phyloP scores from a whole-genome alignment of 2,329 filamentous ascomycete species.

The Clonostachys rhizophaga region DNA sequence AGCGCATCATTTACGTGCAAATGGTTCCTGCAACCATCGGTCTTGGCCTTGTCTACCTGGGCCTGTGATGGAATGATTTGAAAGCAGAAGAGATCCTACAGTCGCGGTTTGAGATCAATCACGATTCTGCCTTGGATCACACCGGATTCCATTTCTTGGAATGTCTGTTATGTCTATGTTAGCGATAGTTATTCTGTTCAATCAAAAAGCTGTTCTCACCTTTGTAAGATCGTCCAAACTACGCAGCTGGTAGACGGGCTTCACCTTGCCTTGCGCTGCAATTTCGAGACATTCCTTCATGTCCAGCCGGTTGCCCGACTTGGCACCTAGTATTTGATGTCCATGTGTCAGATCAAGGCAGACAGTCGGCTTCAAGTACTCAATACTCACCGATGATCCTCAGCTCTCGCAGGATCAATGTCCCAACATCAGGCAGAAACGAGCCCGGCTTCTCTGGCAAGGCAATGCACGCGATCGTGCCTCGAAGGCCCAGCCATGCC shows the following conservation, averaged over 20 bases:
- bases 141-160: neutral
- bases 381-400: neutral
- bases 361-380: too few relatives aligned
- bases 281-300: neutral
- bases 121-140: slow-evolving; percentile 1
- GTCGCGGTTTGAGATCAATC: slow-evolving; percentile 1
- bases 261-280: neutral
- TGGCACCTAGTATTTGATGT: neutral
- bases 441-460: neutral
- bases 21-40: slow-evolving; percentile 13
- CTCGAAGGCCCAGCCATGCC: neutral
- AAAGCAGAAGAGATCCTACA: too few relatives aligned
- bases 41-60: slow-evolving; percentile 18
- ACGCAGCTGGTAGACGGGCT: neutral
- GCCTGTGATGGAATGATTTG: slow-evolving; percentile 4
- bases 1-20: slow-evolving; percentile 37
- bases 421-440: neutral
- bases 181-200: too few relatives aligned
- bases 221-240: neutral
- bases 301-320: neutral
- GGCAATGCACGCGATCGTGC: neutral
- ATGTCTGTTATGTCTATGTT: neutral
- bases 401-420: neutral
- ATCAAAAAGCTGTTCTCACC: neutral
- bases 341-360: too few relatives aligned